Conservation (phyloP, 1,139 yeast species). For the Pichia inconspicua region DNA sequence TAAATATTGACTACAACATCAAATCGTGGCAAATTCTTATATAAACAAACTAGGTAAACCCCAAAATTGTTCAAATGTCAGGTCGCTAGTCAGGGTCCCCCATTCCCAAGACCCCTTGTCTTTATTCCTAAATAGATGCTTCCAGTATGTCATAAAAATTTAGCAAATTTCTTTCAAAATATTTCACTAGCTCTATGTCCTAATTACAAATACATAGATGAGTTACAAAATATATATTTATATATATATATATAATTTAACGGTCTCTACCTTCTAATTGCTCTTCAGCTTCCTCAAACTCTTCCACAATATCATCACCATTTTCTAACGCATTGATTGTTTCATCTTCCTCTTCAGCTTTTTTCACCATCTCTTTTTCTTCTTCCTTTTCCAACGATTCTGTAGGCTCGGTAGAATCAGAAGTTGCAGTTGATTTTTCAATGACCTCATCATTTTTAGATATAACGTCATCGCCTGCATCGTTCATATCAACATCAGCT, state of each 20-base stretch:
- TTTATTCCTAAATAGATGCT: no score
- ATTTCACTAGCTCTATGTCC: background rate
- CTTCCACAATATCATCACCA: background rate
- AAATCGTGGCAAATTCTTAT: no score
- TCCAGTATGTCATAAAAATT: no score
- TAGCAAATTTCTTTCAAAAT: background rate
- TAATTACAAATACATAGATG: background rate
- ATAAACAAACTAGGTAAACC: no score
- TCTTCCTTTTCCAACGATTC: background rate
- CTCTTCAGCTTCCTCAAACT: background rate
- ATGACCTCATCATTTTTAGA: background rate
- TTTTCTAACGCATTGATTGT: no score
- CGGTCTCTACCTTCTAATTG: background rate
- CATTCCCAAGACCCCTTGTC: no score
- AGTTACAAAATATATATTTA: background rate
- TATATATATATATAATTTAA: no score
- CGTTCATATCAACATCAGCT: slow-evolving; percentile 12
- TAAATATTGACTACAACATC: no score
- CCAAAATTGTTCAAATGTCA: no score
- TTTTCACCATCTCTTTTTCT: background rate
- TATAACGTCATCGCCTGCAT: background rate
- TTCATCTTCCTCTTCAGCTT: background rate
- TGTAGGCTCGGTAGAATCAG: background rate
- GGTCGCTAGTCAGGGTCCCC: no score
- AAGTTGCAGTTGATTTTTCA: background rate